A percentile compares a stretch with the other conserved stretches of the same genome.
phyloP scores from a whole-genome alignment of 2,329 filamentous ascomycete species.

The Davidsoniella virescens region DNA sequence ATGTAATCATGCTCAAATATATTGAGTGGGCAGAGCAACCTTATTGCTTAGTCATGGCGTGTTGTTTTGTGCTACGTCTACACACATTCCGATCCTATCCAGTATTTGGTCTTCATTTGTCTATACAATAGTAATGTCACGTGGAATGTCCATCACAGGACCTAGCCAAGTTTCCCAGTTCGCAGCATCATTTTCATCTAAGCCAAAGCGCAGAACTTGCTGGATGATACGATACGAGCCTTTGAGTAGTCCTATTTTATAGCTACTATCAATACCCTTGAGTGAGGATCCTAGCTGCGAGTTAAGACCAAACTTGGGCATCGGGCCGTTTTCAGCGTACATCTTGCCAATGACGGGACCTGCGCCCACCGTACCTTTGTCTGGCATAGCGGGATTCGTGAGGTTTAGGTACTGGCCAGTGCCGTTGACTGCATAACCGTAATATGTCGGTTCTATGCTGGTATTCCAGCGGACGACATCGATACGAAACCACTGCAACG shows the following conservation, averaged over 20 bases:
- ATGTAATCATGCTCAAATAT: too few species aligned
- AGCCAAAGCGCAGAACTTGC: slow-evolving; percentile 1
- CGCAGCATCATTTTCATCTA: background rate
- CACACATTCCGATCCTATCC: too few species aligned
- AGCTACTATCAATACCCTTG: background rate
- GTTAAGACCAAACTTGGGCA: background rate
- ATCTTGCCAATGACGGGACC: background rate
- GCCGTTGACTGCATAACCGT: background rate
- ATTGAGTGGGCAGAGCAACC: too few species aligned
- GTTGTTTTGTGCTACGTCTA: too few species aligned
- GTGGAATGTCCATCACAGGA: slow-evolving; percentile 2
- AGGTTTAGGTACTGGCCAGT: background rate
- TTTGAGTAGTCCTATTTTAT: background rate
- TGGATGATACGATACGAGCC: slow-evolving; percentile 4
- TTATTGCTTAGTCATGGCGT: too few species aligned
- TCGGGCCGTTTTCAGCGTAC: background rate
- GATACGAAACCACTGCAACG: background rate
- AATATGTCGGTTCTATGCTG: slow-evolving; percentile 2
- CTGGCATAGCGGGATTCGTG: background rate
- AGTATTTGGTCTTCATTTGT: too few species aligned
- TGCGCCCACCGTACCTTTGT: slow-evolving; percentile 2
- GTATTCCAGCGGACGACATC: slow-evolving; percentile 8
- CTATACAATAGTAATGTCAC: slow-evolving; percentile 24
- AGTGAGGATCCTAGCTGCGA: background rate
- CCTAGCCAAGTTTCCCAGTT: slow-evolving; percentile 8